Conservation (phyloP, 192 early-diverging fungal genomes). For the Lobulomyces angularis region DNA sequence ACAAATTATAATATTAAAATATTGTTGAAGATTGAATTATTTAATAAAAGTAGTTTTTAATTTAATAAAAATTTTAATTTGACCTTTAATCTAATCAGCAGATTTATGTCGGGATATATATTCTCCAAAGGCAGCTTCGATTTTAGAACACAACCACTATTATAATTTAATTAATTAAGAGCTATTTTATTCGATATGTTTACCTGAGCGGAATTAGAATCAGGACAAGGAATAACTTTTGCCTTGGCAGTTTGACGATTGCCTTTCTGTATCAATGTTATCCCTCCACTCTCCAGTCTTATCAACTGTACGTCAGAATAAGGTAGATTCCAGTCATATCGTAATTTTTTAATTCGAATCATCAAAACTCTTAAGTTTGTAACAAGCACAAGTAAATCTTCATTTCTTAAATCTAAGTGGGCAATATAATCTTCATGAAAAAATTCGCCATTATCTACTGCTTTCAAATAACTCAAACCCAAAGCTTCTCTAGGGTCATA, state of each 20-base stretch:
- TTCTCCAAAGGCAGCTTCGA: too few relatives aligned
- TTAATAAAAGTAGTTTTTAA: too few relatives aligned
- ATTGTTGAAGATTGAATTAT: too few relatives aligned
- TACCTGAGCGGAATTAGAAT: conserved; percentile 26
- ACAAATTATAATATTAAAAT: too few relatives aligned
- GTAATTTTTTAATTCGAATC: conserved; percentile 51
- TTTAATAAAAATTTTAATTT: too few relatives aligned
- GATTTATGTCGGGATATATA: too few relatives aligned
- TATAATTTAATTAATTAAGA: too few relatives aligned
- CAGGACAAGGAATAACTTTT: conserved; percentile 27
- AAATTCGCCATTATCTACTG: conserved; percentile 62
- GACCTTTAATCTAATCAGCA: too few relatives aligned
- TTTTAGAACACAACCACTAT: too few relatives aligned
- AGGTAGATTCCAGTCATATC: conserved; percentile 74
- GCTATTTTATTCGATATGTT: too few relatives aligned
- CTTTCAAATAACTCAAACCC: conserved; percentile 77
- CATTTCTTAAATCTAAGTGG: conserved; percentile 69
- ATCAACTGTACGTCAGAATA: conserved; percentile 24
- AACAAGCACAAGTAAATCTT: conserved; percentile 75
- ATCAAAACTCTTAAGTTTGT: conserved; percentile 69
- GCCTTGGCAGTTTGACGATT: conserved; percentile 14
- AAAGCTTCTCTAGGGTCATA: conserved; percentile 66
- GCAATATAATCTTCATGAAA: conserved; percentile 75
- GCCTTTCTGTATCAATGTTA: conserved; percentile 20
- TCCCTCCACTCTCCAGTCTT: conserved; percentile 17